These are phyloP conservation scores for Alternaria rosae DNA, from an alignment of 2,329 filamentous ascomycete species.

Conservation along the genomic window DNA sequence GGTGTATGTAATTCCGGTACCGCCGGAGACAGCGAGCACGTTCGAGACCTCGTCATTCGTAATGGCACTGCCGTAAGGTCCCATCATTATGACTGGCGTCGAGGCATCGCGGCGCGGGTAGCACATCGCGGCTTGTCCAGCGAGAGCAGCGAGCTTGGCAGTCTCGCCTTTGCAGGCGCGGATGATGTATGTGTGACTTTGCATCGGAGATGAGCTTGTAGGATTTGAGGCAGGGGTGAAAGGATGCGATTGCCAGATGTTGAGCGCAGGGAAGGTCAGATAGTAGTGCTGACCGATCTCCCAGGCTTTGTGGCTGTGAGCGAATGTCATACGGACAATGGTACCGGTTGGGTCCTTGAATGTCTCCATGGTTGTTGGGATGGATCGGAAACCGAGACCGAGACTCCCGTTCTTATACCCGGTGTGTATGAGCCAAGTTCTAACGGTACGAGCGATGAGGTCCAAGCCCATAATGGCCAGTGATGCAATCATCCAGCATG, in stretches of 20 bases:
- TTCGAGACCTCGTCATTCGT: slow-evolving; percentile 5
- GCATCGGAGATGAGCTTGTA: not conserved
- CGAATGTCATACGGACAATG: slow-evolving; percentile 6
- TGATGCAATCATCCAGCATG: slow-evolving; percentile 13
- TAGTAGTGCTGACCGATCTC: slow-evolving; percentile 11
- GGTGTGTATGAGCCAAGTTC: slow-evolving; percentile 8
- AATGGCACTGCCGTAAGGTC: slow-evolving; percentile 6
- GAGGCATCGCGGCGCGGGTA: slow-evolving; percentile 7
- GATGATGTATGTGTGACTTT: slow-evolving; percentile 10
- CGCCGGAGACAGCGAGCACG: slow-evolving; percentile 8
- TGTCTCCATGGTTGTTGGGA: slow-evolving; percentile 5
- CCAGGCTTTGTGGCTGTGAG: slow-evolving; percentile 5
- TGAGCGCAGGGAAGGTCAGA: slow-evolving; percentile 10
- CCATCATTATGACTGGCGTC: slow-evolving; percentile 12
- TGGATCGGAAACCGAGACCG: slow-evolving; percentile 9
- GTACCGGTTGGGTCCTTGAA: slow-evolving; percentile 9
- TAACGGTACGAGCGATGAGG: slow-evolving; percentile 2
- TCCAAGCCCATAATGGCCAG: slow-evolving; percentile 9
- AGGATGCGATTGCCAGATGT: slow-evolving; percentile 13
- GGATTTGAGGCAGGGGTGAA: slow-evolving; percentile 8
- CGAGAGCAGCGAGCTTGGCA: slow-evolving; percentile 9
- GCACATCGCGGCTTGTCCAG: slow-evolving; percentile 6
- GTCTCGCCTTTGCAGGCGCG: slow-evolving; percentile 12
- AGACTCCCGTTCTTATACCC: slow-evolving; percentile 1
- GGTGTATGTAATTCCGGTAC: slow-evolving; percentile 10